A percentile compares a stretch with the other conserved stretches of the same genome.
phyloP scores from a whole-genome alignment of 75 land plant species.

The Pinus taeda region DNA sequence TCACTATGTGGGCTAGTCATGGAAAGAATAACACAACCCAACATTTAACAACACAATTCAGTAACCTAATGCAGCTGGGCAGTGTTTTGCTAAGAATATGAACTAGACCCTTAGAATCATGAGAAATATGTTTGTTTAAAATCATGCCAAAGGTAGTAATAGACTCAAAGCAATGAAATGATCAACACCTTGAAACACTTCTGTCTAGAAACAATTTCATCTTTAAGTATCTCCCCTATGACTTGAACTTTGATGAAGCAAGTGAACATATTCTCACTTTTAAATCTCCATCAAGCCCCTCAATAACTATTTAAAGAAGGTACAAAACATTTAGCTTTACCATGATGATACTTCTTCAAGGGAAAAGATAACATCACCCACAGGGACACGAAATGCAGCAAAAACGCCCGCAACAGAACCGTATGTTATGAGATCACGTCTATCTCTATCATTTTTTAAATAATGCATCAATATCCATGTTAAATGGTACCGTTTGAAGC shows the following conservation, averaged over 20 bases:
- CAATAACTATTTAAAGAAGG: no score
- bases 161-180: not conserved
- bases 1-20: no score
- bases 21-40: no score
- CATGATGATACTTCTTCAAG: slow-evolving; percentile 50
- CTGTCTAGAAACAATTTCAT: not conserved
- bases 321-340: no score
- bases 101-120: not conserved
- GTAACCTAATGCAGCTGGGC: no score
- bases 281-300: no score
- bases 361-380: slow-evolving; percentile 77
- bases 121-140: no score
- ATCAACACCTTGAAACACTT: not conserved
- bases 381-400: slow-evolving; percentile 71
- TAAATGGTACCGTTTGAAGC: slow-evolving; percentile 20
- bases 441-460: slow-evolving; percentile 65
- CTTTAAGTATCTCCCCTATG: not conserved
- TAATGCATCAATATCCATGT: slow-evolving; percentile 55
- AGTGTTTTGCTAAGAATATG: not conserved
- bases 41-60: not conserved
- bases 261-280: no score
- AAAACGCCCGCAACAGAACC: slow-evolving; percentile 81
- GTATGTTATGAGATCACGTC: slow-evolving; percentile 68
- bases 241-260: no score
- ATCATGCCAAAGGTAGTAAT: no score